Conservation (phyloP, 805 yeast genomes). For the Candida ovalis region DNA sequence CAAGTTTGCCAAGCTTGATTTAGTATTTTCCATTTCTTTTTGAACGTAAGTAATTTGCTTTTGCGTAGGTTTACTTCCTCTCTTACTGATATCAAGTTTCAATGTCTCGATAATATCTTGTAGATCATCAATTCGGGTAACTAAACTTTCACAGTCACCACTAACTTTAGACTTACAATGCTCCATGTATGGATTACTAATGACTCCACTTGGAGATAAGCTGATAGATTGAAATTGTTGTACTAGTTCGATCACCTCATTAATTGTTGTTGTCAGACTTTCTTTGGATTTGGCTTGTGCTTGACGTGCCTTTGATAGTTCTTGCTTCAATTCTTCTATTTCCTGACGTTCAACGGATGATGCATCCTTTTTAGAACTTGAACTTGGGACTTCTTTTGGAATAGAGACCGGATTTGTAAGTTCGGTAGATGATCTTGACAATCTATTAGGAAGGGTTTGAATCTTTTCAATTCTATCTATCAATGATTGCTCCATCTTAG, state of each 20-base stretch:
- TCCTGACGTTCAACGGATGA: conserved; percentile 24
- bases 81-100: conserved; percentile 84
- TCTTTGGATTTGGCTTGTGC: conserved; percentile 44
- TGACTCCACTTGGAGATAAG: conserved; percentile 23
- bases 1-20: conserved; percentile 47
- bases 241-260: conserved; percentile 41
- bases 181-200: conserved; percentile 56
- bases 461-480: conserved; percentile 23
- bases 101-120: conserved; percentile 89
- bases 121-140: conserved; percentile 82
- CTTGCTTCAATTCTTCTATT: conserved; percentile 48
- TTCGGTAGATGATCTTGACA: conserved; percentile 3
- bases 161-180: conserved; percentile 70
- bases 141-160: conserved; percentile 66
- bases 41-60: conserved; percentile 65
- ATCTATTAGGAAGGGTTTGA: conserved; percentile 15
- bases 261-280: conserved; percentile 39
- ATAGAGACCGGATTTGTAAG: not conserved
- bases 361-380: not conserved
- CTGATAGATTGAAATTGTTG: conserved; percentile 43
- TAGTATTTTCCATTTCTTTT: conserved; percentile 62
- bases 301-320: conserved; percentile 57
- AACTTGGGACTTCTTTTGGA: not conserved
- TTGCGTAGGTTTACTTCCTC: conserved; percentile 79
- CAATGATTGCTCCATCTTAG: conserved; percentile 24